Base-by-base conservation (phyloP, 345 rosid genomes). In the Salix suchowensis region DNA sequence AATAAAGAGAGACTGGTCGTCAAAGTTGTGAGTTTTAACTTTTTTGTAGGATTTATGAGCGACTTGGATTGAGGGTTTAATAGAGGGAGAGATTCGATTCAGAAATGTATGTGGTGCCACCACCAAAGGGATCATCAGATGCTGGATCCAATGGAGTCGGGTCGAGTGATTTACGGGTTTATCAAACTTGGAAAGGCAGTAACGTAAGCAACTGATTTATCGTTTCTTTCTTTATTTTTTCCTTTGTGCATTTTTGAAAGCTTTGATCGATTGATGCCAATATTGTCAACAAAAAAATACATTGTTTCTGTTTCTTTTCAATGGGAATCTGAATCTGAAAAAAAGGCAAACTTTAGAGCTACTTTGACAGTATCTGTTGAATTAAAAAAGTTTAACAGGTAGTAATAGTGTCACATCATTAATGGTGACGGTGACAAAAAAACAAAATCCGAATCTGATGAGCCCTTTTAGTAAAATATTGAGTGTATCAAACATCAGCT, bases 71-170 rank as follows among this genome's bases (percentile, higher is more conserved):
- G 36, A 32, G 42, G 34, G 74, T 64, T 19, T 10, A 15, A 23
- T 24, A 58, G 23, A 48, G 39, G 15, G n/a, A 16, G 26, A 69
- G 36, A 44, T 7, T 66, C 32, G 66, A 73, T 44, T 67, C 78
- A 81, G 87, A 89, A 83, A 95, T 93, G 98, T 90, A 93, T 72
- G 94, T 90, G 80, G 93, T 89, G 58, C 98, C 92, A 82, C 97
- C 94, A 68, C 93, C 97, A 77, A 89, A 91, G 85, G 76, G 90
- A 81, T 87, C 94, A 80, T 86, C 93, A 81, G 96, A 93, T 88
- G 83, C 76, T 55, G 91, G 91, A 83, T 85, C 92, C 66, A 79
- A 34, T 34, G 36, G 36, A 34, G 2, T 34, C 36, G 36, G 36
- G 36, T 34, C 36, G 36, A 5, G 82, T 58, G 77, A 81, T 73